These are phyloP conservation scores for Leersia perrieri DNA, from an alignment of 176 grass and related monocot species.

Conservation along the genomic window DNA sequence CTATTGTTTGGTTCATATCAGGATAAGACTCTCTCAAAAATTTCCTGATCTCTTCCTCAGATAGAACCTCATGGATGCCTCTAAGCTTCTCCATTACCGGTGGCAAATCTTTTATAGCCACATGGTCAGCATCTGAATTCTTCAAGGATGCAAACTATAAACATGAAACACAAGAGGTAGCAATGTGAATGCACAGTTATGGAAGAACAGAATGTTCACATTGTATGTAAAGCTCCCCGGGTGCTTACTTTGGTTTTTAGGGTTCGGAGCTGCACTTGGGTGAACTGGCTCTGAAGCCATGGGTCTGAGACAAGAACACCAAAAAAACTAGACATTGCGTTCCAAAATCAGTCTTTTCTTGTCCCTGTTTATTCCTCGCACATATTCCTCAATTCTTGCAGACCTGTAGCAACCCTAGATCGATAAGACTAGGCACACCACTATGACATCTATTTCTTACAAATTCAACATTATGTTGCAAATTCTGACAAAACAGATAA, in stretches of 20 bases:
- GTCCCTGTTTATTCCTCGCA: not conserved
- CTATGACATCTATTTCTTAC: not conserved
- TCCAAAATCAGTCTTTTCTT: constrained; percentile 1
- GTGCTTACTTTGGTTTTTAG: constrained; percentile 76
- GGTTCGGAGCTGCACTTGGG: constrained; percentile 90
- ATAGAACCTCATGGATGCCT: constrained; percentile 71
- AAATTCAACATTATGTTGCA: not conserved
- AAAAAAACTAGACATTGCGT: constrained; percentile 70
- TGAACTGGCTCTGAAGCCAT: constrained; percentile 91
- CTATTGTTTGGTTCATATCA: constrained; percentile 62
- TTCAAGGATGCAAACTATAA: constrained; percentile 51
- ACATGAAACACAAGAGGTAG: not conserved
- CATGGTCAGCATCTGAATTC: constrained; percentile 40
- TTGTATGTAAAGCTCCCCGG: not conserved
- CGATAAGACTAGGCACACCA: not conserved
- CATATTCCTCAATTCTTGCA: not conserved
- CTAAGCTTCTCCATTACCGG: constrained; percentile 76
- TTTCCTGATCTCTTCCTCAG: constrained; percentile 57
- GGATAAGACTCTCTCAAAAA: constrained; percentile 59
- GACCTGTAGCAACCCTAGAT: not conserved
- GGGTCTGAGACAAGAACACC: constrained; percentile 92
- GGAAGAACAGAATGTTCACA: not conserved
- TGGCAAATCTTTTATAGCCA: constrained; percentile 70
- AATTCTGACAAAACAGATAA: not conserved
- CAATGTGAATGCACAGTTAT: not conserved